phyloP scores from a whole-genome alignment of 306 rosid genomes.

The Comarum palustre region DNA sequence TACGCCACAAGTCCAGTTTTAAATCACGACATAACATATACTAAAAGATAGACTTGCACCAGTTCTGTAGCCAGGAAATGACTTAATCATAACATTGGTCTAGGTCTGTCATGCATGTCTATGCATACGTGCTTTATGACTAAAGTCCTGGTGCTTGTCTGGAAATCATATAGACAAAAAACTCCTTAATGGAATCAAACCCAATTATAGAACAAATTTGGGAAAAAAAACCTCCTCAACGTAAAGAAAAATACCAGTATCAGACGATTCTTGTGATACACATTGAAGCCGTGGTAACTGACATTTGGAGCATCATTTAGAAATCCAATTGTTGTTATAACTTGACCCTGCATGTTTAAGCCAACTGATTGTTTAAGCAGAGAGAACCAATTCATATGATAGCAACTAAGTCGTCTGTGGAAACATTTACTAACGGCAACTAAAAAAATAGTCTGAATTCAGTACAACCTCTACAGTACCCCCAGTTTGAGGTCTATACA shows the following conservation, averaged over 20 bases:
- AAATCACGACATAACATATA: not conserved
- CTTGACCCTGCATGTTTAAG: slow-evolving; percentile 41
- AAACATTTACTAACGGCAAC: not conserved
- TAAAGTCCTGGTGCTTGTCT: not conserved
- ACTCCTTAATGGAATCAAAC: not conserved
- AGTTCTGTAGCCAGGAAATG: not conserved
- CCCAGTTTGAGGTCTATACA: slow-evolving; percentile 60
- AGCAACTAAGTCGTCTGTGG: not conserved
- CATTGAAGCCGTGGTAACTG: slow-evolving; percentile 74
- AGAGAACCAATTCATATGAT: slow-evolving; percentile 8
- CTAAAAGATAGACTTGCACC: not conserved
- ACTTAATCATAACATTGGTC: not conserved
- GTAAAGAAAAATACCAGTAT: slow-evolving; percentile 46
- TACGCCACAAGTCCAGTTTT: not conserved
- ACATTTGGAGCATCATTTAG: slow-evolving; percentile 82
- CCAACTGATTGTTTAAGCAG: slow-evolving; percentile 27
- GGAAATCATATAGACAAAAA: not conserved
- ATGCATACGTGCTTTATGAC: not conserved
- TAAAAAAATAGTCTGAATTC: slow-evolving; percentile 7
- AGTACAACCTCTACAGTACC: slow-evolving; percentile 57
- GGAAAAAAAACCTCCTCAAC: no score
- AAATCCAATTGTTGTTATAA: slow-evolving; percentile 83
- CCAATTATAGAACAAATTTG: not conserved
- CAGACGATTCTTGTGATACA: slow-evolving; percentile 90
- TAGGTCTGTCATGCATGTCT: not conserved